These are phyloP conservation scores for Spiromastix sp. DNA, from an alignment of 2,329 filamentous ascomycete species.

Conservation along the genomic window DNA sequence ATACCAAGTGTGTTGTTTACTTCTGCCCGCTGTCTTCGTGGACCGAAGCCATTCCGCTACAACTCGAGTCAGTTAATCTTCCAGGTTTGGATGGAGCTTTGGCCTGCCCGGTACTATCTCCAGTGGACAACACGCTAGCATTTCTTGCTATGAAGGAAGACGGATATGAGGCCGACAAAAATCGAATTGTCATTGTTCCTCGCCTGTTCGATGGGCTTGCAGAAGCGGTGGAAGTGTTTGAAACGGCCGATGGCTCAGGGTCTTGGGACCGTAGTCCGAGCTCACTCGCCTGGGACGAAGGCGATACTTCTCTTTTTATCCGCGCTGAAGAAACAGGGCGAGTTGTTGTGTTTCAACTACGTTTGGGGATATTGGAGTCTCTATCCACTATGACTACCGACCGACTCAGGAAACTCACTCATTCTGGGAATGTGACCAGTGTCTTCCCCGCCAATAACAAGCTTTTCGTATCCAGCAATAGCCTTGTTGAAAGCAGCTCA, in stretches of 20 bases:
- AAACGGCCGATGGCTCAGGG: slow-evolving; percentile 26
- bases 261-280: slow-evolving; percentile 34
- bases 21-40: slow-evolving; percentile 34
- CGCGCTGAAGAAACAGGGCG: slow-evolving; percentile 33
- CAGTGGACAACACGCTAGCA: slow-evolving; percentile 33
- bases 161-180: slow-evolving; percentile 39
- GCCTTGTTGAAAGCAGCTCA: slow-evolving; percentile 34
- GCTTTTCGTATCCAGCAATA: slow-evolving; percentile 34
- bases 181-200: slow-evolving; percentile 27
- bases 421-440: slow-evolving; percentile 31
- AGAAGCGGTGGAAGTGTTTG: slow-evolving; percentile 25
- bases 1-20: slow-evolving; percentile 38
- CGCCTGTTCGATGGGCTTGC: slow-evolving; percentile 25
- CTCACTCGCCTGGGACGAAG: slow-evolving; percentile 30
- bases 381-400: slow-evolving; percentile 20
- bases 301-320: slow-evolving; percentile 31
- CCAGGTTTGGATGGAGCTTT: slow-evolving; percentile 31
- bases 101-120: slow-evolving; percentile 35
- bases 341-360: slow-evolving; percentile 33
- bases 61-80: slow-evolving; percentile 16
- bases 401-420: slow-evolving; percentile 27
- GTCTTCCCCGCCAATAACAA: slow-evolving; percentile 26
- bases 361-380: slow-evolving; percentile 15
- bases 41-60: slow-evolving; percentile 26
- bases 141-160: slow-evolving; percentile 35